These are phyloP conservation scores for Hortaea sp. DNA, from an alignment of 2,329 filamentous ascomycete genomes.

Conservation along the genomic window DNA sequence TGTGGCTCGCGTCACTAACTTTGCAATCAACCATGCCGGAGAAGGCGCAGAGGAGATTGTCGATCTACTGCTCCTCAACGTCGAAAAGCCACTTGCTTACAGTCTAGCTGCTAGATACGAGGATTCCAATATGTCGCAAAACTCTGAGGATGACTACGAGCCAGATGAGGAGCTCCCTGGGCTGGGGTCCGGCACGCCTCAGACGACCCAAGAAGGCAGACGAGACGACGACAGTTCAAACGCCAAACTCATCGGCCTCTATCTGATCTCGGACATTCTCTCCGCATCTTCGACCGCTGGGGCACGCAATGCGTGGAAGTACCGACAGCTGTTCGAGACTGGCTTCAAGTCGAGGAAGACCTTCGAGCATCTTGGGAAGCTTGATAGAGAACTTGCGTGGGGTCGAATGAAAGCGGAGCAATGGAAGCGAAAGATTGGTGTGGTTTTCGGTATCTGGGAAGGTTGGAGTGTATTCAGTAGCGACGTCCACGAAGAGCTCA, in stretches of 20 bases:
- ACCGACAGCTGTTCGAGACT: slow-evolving; percentile 67
- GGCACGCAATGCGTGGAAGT: slow-evolving; percentile 78
- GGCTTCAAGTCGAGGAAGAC: slow-evolving; percentile 57
- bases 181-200: slow-evolving; percentile 27
- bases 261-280: slow-evolving; percentile 70
- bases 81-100: slow-evolving; percentile 65
- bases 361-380: slow-evolving; percentile 64
- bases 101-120: slow-evolving; percentile 57
- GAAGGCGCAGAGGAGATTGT: slow-evolving; percentile 83
- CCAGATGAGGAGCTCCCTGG: slow-evolving; percentile 21
- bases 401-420: slow-evolving; percentile 73
- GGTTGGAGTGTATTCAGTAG: slow-evolving; percentile 59
- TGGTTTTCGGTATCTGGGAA: slow-evolving; percentile 61
- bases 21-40: slow-evolving; percentile 80
- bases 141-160: slow-evolving; percentile 30
- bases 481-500: slow-evolving; percentile 62
- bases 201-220: slow-evolving; percentile 18
- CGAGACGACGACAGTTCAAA: slow-evolving; percentile 53
- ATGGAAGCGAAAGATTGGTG: slow-evolving; percentile 66
- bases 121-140: slow-evolving; percentile 23
- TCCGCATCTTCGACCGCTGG: slow-evolving; percentile 66
- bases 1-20: slow-evolving; percentile 73
- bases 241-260: slow-evolving; percentile 70
- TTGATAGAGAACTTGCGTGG: slow-evolving; percentile 66
- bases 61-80: slow-evolving; percentile 74